These are phyloP conservation scores for Magnolia kwangsiensis DNA, from an alignment of 164 flowering plant genomes.

Conservation along the genomic window DNA sequence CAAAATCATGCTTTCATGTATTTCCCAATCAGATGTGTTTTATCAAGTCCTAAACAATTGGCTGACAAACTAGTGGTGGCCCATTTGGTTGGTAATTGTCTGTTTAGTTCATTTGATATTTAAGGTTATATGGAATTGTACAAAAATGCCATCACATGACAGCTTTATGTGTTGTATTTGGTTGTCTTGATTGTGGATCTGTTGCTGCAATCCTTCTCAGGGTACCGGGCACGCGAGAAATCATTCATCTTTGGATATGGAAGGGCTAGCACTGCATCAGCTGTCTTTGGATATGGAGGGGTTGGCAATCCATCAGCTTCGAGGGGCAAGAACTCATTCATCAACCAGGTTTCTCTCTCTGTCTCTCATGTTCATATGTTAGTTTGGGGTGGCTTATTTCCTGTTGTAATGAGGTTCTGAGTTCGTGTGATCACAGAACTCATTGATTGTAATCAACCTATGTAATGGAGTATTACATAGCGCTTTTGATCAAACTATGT, in stretches of 20 bases:
- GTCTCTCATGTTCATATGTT: too few species aligned
- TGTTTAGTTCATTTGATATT: too few species aligned
- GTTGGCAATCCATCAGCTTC: slow-evolving; percentile 27
- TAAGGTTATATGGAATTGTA: neutral
- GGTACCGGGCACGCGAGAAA: slow-evolving; percentile 37
- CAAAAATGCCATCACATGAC: neutral
- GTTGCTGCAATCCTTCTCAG: slow-evolving; percentile 18
- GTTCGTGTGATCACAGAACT: too few species aligned
- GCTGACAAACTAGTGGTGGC: neutral
- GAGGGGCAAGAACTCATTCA: slow-evolving; percentile 33
- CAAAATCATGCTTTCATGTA: neutral
- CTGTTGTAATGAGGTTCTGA: too few species aligned
- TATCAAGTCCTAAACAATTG: neutral
- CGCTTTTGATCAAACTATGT: too few species aligned
- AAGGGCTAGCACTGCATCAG: slow-evolving; percentile 32
- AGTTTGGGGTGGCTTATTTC: too few species aligned
- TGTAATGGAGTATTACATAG: too few species aligned
- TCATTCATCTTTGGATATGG: slow-evolving; percentile 38
- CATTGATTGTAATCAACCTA: too few species aligned
- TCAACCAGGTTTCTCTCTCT: slow-evolving; percentile 37
- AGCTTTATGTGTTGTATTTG: neutral
- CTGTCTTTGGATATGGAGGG: slow-evolving; percentile 39
- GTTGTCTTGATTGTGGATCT: neutral
- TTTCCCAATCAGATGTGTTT: neutral
- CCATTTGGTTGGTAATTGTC: neutral